Base-by-base conservation (phyloP, 495 filamentous ascomycete species). In the Tuber microsphaerosporum region DNA sequence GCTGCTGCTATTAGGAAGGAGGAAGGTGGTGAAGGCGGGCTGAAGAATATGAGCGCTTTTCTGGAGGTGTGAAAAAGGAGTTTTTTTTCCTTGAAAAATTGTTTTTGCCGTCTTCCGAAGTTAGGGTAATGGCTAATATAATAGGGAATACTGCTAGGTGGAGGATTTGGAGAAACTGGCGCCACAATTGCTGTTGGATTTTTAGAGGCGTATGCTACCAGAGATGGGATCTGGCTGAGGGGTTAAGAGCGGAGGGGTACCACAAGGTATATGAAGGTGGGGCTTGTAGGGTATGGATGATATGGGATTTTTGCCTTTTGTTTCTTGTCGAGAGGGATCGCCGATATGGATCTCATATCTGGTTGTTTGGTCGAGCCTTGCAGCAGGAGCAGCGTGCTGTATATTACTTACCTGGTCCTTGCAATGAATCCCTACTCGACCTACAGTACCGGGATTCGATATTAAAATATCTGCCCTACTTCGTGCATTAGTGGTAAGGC, bases 131-230 rank as follows among this genome's bases (percentile, higher is more conserved):
- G 26, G 72, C 73, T 45, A 46, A 75, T 79, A 39, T 77, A 41
- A 71, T 71, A 61, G 73, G 56, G 44, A 31, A 39, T 75, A 76
- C 80, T 71, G 76, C 69, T 78, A 91, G 89, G 89, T 92, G 71
- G 91, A 92, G 80, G 91, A 98, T 86, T 85, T 99, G 74, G 96
- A 99, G 86, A 97, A 93, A 84, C 85, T 96, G 81, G 92, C 92
- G 51, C 93, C 93, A 73, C 93, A 97, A 85, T 84, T 99, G 83
- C 83, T 97, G 82, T 86, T 99, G 85, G 95, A 99, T 85, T 93
- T 99, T 76, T 90, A 72, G 74, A 46, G 20, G 31, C 39, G 39
- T 26, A 12, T 34, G 70, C 39, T 74, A 61, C 41, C 26, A 17
- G 56, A 16, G 56, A 65, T 34, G 26, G 56, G 26, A 17, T 34